Conservation (phyloP, 495 filamentous ascomycete species). For the Neurospora tetrasperma region DNA sequence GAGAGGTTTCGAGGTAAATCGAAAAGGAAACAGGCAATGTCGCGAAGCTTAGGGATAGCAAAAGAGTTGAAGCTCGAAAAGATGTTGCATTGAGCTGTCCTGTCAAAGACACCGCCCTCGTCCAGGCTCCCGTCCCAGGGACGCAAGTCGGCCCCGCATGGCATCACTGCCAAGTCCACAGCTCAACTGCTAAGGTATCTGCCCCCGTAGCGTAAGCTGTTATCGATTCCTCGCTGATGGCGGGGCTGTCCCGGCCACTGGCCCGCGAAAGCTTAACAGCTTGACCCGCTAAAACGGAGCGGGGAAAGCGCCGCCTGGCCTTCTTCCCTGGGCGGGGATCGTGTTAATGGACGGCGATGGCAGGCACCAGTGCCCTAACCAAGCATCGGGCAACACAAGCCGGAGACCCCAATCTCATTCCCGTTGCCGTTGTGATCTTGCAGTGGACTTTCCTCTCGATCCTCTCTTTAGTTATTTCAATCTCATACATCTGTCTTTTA, state of each 20-base stretch:
- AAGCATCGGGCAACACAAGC: not conserved
- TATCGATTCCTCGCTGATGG: not conserved
- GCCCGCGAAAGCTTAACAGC: not conserved
- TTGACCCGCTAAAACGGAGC: not conserved
- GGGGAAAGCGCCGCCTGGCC: not conserved
- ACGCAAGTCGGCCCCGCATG: not conserved
- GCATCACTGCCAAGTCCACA: not conserved
- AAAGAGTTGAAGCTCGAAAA: not conserved
- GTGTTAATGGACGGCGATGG: not conserved
- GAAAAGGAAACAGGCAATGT: not conserved
- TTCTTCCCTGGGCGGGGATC: not conserved
- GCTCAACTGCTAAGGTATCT: not conserved
- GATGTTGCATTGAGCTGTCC: slow-evolving; percentile 2
- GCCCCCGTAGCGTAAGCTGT: not conserved
- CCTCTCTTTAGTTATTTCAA: not conserved
- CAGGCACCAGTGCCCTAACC: not conserved
- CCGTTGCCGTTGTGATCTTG: not conserved
- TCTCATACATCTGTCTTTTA: not conserved
- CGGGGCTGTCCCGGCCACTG: not conserved
- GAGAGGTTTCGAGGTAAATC: not conserved
- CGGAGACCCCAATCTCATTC: not conserved
- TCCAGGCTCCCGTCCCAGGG: not conserved
- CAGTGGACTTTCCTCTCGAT: not conserved
- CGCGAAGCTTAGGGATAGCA: not conserved
- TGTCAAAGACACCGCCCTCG: not conserved